These are phyloP conservation scores for Blastobotrys americana DNA, from an alignment of 805 yeast species.

Conservation along the genomic window DNA sequence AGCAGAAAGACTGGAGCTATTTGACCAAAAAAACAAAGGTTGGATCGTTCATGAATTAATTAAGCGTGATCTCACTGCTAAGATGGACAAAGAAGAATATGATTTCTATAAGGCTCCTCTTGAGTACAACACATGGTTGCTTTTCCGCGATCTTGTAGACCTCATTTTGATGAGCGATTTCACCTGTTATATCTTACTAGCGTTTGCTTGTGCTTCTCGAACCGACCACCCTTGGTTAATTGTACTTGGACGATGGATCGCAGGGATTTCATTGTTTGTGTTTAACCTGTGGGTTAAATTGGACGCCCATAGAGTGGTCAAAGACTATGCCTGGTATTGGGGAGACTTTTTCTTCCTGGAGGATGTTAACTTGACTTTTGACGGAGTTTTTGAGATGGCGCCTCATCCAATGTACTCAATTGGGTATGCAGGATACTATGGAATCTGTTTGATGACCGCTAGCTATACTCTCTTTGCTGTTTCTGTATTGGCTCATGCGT, in stretches of 20 bases:
- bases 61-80: constrained; percentile 40
- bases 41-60: constrained; percentile 34
- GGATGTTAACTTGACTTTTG: constrained; percentile 63
- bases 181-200: constrained; percentile 62
- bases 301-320: constrained; percentile 81
- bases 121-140: constrained; percentile 77
- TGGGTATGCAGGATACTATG: constrained; percentile 83
- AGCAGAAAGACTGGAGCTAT: constrained; percentile 42
- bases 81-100: constrained; percentile 34
- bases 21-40: constrained; percentile 29
- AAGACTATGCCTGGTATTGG: constrained; percentile 94
- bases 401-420: constrained; percentile 93
- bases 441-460: constrained; percentile 69
- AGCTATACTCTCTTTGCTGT: constrained; percentile 63
- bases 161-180: constrained; percentile 80
- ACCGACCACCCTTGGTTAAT: constrained; percentile 40
- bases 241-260: constrained; percentile 43
- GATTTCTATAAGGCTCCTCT: constrained; percentile 44
- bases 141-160: constrained; percentile 73
- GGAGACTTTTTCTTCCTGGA: constrained; percentile 85
- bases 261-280: constrained; percentile 56
- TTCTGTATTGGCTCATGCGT: constrained; percentile 66
- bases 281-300: constrained; percentile 80
- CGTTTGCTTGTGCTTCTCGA: constrained; percentile 36
- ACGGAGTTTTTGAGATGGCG: constrained; percentile 82